phyloP scores from a whole-genome alignment of 495 filamentous ascomycete genomes.

The Hypoxylon rickii region DNA sequence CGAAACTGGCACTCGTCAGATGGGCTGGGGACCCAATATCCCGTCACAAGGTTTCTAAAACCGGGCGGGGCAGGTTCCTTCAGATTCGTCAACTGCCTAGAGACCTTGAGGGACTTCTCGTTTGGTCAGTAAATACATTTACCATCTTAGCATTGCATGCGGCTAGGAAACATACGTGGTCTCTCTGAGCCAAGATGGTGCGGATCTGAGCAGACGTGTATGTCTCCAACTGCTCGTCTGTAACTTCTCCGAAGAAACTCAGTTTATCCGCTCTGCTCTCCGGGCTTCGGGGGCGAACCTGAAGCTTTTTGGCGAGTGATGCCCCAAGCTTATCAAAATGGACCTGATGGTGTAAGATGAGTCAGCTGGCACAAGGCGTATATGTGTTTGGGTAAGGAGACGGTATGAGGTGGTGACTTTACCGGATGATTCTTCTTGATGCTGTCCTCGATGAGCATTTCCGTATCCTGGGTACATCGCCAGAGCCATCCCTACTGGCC shows the following conservation, averaged over 20 bases:
- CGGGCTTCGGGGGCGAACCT: slow-evolving; percentile 36
- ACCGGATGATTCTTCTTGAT: slow-evolving; percentile 38
- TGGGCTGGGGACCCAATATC: slow-evolving; percentile 46
- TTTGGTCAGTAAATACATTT: slow-evolving; percentile 3
- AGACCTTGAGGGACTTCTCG: slow-evolving; percentile 4
- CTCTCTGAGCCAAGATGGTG: slow-evolving; percentile 48
- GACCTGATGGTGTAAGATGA: no score
- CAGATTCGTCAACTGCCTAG: neutral
- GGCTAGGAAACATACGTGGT: slow-evolving; percentile 35
- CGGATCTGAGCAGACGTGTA: slow-evolving; percentile 49
- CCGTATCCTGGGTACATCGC: slow-evolving; percentile 64
- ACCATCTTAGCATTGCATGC: neutral
- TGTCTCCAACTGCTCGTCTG: slow-evolving; percentile 50
- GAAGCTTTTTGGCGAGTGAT: slow-evolving; percentile 25
- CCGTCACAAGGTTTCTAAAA: slow-evolving; percentile 17
- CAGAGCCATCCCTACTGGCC: slow-evolving; percentile 68
- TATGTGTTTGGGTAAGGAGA: no score
- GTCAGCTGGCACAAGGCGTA: no score
- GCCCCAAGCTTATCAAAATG: slow-evolving; percentile 19
- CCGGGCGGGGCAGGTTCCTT: slow-evolving; percentile 11
- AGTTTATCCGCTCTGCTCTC: slow-evolving; percentile 43
- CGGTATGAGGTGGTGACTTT: slow-evolving; percentile 29
- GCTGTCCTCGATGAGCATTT: slow-evolving; percentile 48
- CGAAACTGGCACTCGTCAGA: slow-evolving; percentile 54
- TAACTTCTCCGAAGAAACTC: slow-evolving; percentile 55